Conservation (phyloP, 176 grass and related monocot species). For the Pontederia paniculata region DNA sequence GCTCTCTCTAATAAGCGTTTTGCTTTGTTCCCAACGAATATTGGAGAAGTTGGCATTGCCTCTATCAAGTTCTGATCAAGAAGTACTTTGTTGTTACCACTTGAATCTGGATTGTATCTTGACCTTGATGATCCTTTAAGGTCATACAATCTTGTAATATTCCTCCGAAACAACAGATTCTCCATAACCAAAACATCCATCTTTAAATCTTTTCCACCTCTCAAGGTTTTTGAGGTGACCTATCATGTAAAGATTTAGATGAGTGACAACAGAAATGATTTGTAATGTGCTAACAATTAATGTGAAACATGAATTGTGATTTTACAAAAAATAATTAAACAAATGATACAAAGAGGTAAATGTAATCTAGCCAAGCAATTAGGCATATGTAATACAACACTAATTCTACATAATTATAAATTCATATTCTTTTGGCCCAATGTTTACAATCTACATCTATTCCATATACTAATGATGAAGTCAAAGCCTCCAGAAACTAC, state of each 20-base stretch:
- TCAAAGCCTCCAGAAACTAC: no score
- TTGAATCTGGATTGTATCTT: slow-evolving; percentile 90
- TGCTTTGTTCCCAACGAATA: slow-evolving; percentile 93
- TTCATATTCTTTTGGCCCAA: no score
- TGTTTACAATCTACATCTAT: no score
- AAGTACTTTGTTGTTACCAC: slow-evolving; percentile 85
- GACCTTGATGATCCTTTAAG: slow-evolving; percentile 90
- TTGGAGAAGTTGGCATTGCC: slow-evolving; percentile 87
- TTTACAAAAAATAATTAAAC: background rate
- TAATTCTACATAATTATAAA: no score
- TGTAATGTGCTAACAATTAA: background rate
- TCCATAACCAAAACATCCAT: slow-evolving; percentile 97
- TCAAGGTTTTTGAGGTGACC: slow-evolving; percentile 57
- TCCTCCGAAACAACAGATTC: slow-evolving; percentile 88
- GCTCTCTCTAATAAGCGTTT: slow-evolving; percentile 85
- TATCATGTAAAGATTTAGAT: slow-evolving; percentile 8
- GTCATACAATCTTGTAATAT: slow-evolving; percentile 82
- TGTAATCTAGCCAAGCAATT: background rate
- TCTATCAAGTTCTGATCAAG: slow-evolving; percentile 96
- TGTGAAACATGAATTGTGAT: background rate
- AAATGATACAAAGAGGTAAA: background rate
- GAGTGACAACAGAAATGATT: background rate
- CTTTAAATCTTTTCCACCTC: slow-evolving; percentile 71
- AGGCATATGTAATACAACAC: no score
- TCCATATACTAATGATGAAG: no score